Evolutionary conservation across 2,329 filamentous ascomycete genomes (phyloP), one percentile per base, ranked within the genome.

Genomic region (Alternaria rosae): DNA sequence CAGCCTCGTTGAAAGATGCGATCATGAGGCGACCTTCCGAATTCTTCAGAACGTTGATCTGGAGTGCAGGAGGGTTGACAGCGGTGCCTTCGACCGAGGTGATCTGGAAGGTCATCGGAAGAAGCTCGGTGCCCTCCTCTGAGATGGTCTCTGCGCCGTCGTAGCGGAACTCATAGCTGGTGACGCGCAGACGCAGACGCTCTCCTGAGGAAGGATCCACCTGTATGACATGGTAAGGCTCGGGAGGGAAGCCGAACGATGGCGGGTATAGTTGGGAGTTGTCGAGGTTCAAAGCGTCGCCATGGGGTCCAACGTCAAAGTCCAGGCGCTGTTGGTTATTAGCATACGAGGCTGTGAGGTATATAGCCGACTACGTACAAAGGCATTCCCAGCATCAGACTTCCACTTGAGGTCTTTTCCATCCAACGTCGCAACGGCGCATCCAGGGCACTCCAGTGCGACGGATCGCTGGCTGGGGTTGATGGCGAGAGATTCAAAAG

Each of bases 241-340:
- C 63, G n/a, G 66, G 57, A 52, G 72, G 68, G 42, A 70, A 65
- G 57, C 68, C 69, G 57, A 79, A 76, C 7, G 70, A 67, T 8
- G 79, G 79, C 15, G 79, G 79, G 58, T 78, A 80, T n/a, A 81
- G 73, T 55, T 76, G 77, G 32, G 71, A 69, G 47, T 76, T 78
- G 57, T 78, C 73, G 56, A 80, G 72, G 15, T 75, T 67, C 17
- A 80, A 71, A 4, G 69, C 73, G 28, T 76, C 68, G 52, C 76
- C 69, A 32, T 70, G 54, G 10, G 70, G 43, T 21, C 77, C 78
- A 38, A 79, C 70, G 57, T 76, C 71, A 56, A 81, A 78, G 60
- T 80, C 76, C 32, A 81, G 71, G 17, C 75, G 61, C 78, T 80
- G 38, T 28, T 23, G n/a, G 8, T 35, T 20, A 63, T 76, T 57